A percentile compares a stretch with the other conserved stretches of the same genome.
Evolutionary conservation across 208 protist genomes (phyloP).

Genomic region (Leishmania guyanensis): DNA sequence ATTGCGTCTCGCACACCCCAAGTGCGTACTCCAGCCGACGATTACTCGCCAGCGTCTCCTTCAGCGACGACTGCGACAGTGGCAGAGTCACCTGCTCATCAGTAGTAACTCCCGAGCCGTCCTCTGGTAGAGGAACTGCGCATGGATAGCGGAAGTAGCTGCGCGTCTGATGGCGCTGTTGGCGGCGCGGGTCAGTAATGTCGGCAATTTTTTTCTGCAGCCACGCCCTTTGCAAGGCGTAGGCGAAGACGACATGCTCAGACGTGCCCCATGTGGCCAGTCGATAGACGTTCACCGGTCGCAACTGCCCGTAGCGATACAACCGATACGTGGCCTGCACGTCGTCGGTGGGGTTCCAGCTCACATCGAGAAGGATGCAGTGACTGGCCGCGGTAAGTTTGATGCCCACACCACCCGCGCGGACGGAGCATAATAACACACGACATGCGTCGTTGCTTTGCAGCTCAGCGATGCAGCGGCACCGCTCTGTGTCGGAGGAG

Average conservation of each 20-base stretch:
- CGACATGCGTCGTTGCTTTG: slow-evolving; percentile 31
- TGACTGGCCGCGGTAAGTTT: slow-evolving; percentile 92
- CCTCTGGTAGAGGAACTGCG: slow-evolving; percentile 40
- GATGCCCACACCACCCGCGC: slow-evolving; percentile 93
- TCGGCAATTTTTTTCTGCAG: slow-evolving; percentile 86
- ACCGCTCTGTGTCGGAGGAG: slow-evolving; percentile 42
- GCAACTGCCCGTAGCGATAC: slow-evolving; percentile 93
- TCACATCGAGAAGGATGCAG: slow-evolving; percentile 95
- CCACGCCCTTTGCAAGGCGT: slow-evolving; percentile 86
- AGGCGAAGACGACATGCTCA: slow-evolving; percentile 93
- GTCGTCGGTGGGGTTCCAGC: slow-evolving; percentile 92
- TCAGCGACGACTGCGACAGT: not conserved
- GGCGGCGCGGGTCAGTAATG: slow-evolving; percentile 68
- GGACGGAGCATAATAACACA: slow-evolving; percentile 93
- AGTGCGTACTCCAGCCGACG: slow-evolving; percentile 10
- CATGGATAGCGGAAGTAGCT: slow-evolving; percentile 84
- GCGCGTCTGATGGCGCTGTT: slow-evolving; percentile 69
- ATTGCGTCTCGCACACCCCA: slow-evolving; percentile 38
- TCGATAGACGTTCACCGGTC: slow-evolving; percentile 92
- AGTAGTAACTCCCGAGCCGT: not conserved
- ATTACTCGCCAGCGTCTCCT: not conserved
- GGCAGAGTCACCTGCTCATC: slow-evolving; percentile 1
- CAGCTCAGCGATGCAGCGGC: slow-evolving; percentile 67
- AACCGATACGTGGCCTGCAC: slow-evolving; percentile 94
- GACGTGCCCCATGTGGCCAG: slow-evolving; percentile 91